phyloP scores from a whole-genome alignment of 306 rosid species.

The Quercus mongolica region DNA sequence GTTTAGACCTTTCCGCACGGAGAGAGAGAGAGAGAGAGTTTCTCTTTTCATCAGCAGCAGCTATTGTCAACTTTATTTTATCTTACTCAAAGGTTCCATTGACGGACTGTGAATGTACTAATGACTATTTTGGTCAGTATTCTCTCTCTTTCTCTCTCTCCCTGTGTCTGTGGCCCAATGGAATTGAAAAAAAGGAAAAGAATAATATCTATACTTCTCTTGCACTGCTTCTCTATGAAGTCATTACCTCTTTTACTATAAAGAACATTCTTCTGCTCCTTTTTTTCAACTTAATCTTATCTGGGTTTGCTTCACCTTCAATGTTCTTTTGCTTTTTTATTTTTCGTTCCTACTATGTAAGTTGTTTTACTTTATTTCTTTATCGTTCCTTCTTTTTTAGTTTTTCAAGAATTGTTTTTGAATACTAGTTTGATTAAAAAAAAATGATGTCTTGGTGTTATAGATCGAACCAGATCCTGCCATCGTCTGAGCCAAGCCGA shows the following conservation, averaged over 20 bases:
- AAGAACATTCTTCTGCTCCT: background rate
- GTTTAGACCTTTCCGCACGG: background rate
- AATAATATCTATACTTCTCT: conserved; percentile 7
- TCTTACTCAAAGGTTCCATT: conserved; percentile 5
- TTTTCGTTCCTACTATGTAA: conserved; percentile 2
- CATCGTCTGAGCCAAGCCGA: conserved; percentile 1
- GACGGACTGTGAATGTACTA: conserved; percentile 13
- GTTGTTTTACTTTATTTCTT: background rate
- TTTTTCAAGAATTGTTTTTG: background rate
- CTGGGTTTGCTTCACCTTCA: conserved; percentile 3
- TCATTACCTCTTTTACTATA: background rate
- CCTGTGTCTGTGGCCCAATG: background rate
- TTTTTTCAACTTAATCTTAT: background rate
- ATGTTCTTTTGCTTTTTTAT: background rate
- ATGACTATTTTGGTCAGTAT: conserved; percentile 19
- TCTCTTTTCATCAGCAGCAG: background rate
- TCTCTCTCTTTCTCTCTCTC: background rate
- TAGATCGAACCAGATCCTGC: conserved; percentile 39
- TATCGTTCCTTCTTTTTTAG: background rate
- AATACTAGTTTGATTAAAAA: background rate
- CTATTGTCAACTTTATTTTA: background rate
- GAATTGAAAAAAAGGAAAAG: background rate
- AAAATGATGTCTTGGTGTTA: conserved; percentile 18
- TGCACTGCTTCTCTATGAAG: background rate
- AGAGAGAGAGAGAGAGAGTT: background rate